phyloP scores from a whole-genome alignment of 768 basidiomycete genomes.

The Royoungia palumana region DNA sequence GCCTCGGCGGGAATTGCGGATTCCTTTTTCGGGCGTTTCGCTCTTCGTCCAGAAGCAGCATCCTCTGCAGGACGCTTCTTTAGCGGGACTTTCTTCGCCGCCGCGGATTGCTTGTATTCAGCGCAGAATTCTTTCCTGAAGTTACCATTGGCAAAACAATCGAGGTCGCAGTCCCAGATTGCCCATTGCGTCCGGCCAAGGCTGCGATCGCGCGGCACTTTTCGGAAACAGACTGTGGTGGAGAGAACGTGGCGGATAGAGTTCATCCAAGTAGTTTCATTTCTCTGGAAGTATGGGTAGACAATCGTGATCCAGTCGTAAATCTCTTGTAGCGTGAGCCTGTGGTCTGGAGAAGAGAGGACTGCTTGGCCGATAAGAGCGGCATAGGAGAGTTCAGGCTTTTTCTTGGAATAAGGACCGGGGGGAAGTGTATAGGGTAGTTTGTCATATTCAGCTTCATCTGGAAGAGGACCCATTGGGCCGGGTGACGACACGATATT shows the following conservation, averaged over 20 bases:
- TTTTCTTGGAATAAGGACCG: slow-evolving; percentile 74
- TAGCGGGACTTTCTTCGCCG: slow-evolving; percentile 27
- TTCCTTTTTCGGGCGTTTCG: slow-evolving; percentile 46
- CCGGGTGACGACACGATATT: slow-evolving; percentile 86
- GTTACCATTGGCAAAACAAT: slow-evolving; percentile 81
- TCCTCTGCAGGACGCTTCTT: slow-evolving; percentile 42
- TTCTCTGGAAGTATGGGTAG: slow-evolving; percentile 90
- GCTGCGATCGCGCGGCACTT: slow-evolving; percentile 71
- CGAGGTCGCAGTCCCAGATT: slow-evolving; percentile 76
- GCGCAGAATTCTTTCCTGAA: slow-evolving; percentile 62
- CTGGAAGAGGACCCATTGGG: slow-evolving; percentile 63
- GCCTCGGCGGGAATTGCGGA: slow-evolving; percentile 21
- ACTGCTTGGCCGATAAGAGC: slow-evolving; percentile 96
- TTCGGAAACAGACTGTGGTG: slow-evolving; percentile 88
- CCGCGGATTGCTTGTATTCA: slow-evolving; percentile 32
- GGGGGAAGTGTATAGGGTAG: slow-evolving; percentile 77
- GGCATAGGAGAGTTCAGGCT: slow-evolving; percentile 89
- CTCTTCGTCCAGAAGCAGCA: slow-evolving; percentile 36
- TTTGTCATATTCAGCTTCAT: slow-evolving; percentile 61
- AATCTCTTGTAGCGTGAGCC: slow-evolving; percentile 91
- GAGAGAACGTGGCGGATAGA: slow-evolving; percentile 96
- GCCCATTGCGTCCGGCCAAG: slow-evolving; percentile 87
- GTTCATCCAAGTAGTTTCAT: slow-evolving; percentile 97
- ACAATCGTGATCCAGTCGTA: slow-evolving; percentile 95
- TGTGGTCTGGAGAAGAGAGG: slow-evolving; percentile 75